These are phyloP conservation scores for Alternaria viburni DNA, from an alignment of 2,329 filamentous ascomycete genomes.

Conservation along the genomic window DNA sequence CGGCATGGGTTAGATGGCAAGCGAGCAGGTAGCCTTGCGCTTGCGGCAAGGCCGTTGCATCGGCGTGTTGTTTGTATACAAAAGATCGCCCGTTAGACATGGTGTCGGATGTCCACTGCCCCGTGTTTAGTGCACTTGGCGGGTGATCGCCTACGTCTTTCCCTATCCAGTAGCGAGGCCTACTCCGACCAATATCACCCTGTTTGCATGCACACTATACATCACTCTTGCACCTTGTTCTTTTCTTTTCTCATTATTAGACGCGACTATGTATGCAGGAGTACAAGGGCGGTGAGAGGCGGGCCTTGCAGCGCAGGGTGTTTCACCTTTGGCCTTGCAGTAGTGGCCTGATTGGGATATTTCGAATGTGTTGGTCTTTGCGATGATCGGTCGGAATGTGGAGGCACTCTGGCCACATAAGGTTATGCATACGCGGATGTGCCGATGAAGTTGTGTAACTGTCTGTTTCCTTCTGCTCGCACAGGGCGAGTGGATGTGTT, in stretches of 20 bases:
- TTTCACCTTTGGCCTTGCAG: not conserved
- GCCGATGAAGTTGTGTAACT: not conserved
- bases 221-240: not conserved
- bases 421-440: not conserved
- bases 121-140: slow-evolving; percentile 1
- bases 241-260: not conserved
- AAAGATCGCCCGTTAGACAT: not conserved
- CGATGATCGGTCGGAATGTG: not conserved
- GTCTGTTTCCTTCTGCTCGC: not conserved
- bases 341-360: not conserved
- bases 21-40: not conserved
- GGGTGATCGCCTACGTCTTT: not conserved
- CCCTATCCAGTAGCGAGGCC: not conserved
- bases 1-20: not conserved
- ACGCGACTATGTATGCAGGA: not conserved
- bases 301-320: not conserved
- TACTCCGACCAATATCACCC: not conserved
- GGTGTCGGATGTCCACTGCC: not conserved
- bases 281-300: not conserved
- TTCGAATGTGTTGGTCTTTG: not conserved
- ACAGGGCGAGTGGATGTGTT: not conserved
- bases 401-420: not conserved
- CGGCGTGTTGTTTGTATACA: not conserved
- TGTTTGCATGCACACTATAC: not conserved
- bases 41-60: not conserved